These are phyloP conservation scores for Clohesyomyces aquaticus DNA, from an alignment of 495 filamentous ascomycete species.

Conservation along the genomic window DNA sequence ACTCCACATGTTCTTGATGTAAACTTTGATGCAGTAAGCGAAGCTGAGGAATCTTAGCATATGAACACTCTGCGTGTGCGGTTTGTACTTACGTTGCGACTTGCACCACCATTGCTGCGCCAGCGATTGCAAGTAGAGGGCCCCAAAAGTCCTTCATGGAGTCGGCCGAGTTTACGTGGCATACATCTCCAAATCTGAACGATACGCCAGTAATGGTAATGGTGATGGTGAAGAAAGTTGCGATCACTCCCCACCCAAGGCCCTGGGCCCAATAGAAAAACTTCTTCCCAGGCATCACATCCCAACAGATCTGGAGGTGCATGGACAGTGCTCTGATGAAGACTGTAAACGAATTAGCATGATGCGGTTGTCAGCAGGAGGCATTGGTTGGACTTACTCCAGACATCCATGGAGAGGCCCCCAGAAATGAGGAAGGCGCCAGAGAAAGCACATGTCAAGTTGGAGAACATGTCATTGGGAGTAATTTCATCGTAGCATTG, in stretches of 20 bases:
- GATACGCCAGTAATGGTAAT: slow-evolving; percentile 89
- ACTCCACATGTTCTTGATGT: slow-evolving; percentile 75
- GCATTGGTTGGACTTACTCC: slow-evolving; percentile 59
- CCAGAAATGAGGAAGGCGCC: slow-evolving; percentile 83
- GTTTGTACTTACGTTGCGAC: slow-evolving; percentile 50
- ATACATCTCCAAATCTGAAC: slow-evolving; percentile 87
- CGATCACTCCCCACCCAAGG: slow-evolving; percentile 81
- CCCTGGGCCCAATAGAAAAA: slow-evolving; percentile 88
- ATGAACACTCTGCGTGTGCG: not conserved
- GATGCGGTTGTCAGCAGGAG: not conserved
- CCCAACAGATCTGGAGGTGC: slow-evolving; percentile 98
- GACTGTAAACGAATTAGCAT: slow-evolving; percentile 49
- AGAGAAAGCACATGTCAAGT: slow-evolving; percentile 80
- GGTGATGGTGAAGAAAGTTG: slow-evolving; percentile 69
- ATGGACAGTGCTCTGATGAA: slow-evolving; percentile 90
- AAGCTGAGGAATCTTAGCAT: slow-evolving; percentile 65
- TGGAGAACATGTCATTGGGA: slow-evolving; percentile 87
- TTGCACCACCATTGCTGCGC: slow-evolving; percentile 79
- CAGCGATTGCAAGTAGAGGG: slow-evolving; percentile 79
- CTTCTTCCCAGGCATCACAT: slow-evolving; percentile 80
- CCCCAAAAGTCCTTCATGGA: slow-evolving; percentile 87
- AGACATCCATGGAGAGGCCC: slow-evolving; percentile 79
- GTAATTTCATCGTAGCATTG: slow-evolving; percentile 91
- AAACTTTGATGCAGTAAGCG: slow-evolving; percentile 92
- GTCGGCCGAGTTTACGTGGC: slow-evolving; percentile 86